Evolutionary conservation across 2,329 filamentous ascomycete genomes (phyloP).

Genomic region (Aaosphaeria pasadenensis): DNA sequence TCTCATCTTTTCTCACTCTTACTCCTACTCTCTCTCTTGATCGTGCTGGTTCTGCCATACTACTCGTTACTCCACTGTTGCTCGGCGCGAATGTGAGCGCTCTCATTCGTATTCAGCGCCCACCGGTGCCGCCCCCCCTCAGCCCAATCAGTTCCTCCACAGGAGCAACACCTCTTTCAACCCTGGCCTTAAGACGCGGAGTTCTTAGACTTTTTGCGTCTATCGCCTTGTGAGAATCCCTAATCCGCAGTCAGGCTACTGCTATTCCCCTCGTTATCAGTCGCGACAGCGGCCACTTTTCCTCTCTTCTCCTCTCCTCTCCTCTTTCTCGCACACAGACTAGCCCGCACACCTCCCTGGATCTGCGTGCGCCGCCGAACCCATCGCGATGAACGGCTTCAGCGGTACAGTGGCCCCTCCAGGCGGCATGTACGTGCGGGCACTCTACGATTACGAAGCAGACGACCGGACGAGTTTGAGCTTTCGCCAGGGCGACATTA

Average conservation of each 20-base stretch:
- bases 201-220: conserved; percentile 15
- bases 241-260: no score
- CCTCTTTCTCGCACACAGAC: not conserved
- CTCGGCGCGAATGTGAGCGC: conserved; percentile 31
- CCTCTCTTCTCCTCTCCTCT: no score
- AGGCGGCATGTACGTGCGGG: conserved; percentile 78
- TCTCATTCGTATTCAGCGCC: conserved; percentile 28
- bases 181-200: conserved; percentile 29
- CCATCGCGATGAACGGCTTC: conserved; percentile 48
- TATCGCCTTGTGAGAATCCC: conserved; percentile 3
- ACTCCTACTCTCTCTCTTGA: not conserved
- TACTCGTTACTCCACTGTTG: conserved; percentile 23
- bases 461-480: conserved; percentile 96
- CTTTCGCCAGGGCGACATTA: conserved; percentile 95
- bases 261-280: no score
- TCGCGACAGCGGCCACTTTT: no score
- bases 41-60: conserved; percentile 12
- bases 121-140: conserved; percentile 23
- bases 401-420: conserved; percentile 49
- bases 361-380: conserved; percentile 2
- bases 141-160: conserved; percentile 30
- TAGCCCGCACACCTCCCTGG: conserved; percentile 8
- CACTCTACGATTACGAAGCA: conserved; percentile 95
- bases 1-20: not conserved
- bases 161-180: conserved; percentile 7